Conservation (phyloP, 1,139 yeast species). For the Hyphopichia wangnamkhiaoensis region DNA sequence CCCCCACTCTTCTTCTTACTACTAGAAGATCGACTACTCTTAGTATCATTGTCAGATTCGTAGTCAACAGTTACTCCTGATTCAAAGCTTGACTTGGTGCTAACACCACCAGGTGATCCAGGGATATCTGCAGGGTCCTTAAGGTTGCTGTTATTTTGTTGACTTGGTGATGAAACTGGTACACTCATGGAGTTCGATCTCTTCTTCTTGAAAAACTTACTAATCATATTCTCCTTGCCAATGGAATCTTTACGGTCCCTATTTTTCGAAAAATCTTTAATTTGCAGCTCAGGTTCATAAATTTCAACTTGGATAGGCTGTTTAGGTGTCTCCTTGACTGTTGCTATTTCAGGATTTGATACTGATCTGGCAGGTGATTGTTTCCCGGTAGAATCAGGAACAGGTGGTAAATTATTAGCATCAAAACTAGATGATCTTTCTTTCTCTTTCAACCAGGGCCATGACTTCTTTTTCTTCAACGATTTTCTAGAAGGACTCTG, state of each 20-base stretch:
- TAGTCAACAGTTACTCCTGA: slow-evolving; percentile 30
- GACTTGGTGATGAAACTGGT: slow-evolving; percentile 5
- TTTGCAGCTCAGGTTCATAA: slow-evolving; percentile 9
- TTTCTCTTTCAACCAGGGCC: slow-evolving; percentile 45
- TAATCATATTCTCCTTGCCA: slow-evolving; percentile 44
- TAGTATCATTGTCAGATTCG: slow-evolving; percentile 29
- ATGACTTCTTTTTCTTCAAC: slow-evolving; percentile 38
- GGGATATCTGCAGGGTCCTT: slow-evolving; percentile 2
- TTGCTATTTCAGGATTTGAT: slow-evolving; percentile 32
- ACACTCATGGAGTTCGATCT: slow-evolving; percentile 19
- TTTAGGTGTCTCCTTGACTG: slow-evolving; percentile 2
- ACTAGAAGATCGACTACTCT: slow-evolving; percentile 6
- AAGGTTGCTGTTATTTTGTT: too few relatives aligned
- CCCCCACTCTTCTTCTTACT: slow-evolving; percentile 18
- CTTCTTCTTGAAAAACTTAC: slow-evolving; percentile 48
- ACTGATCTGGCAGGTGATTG: slow-evolving; percentile 30
- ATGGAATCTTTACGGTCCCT: slow-evolving; percentile 8
- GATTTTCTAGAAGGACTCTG: slow-evolving; percentile 20
- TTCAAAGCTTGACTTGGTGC: slow-evolving; percentile 11
- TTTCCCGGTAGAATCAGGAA: slow-evolving; percentile 14
- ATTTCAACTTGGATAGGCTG: slow-evolving; percentile 7
- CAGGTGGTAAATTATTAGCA: slow-evolving; percentile 19
- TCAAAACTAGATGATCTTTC: slow-evolving; percentile 36
- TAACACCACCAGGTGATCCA: slow-evolving; percentile 2
- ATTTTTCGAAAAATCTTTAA: slow-evolving; percentile 9